Evolutionary conservation across 1,284 basidiomycete species (phyloP), one percentile per base, ranked within the genome.

Genomic region (Fomitopsis betulina): DNA sequence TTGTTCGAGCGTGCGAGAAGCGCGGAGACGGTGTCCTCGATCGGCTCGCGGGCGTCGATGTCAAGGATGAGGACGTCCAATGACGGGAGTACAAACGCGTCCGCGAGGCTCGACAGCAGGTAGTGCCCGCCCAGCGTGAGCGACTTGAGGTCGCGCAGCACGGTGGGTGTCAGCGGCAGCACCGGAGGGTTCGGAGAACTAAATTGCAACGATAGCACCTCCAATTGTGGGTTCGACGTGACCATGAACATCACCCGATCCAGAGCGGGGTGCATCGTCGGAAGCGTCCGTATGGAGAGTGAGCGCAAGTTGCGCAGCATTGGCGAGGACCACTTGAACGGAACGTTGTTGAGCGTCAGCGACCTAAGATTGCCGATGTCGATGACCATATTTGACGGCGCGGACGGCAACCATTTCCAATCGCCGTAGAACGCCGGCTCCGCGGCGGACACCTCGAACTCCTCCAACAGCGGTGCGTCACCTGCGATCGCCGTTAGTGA

Each of bases 261-360:
- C 10, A 90, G 70, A 0, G 85, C 80, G 52, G 87, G 73, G 60
- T 83, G 81, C 13, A 78, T 76, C 2, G 79, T 81, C 13, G 85
- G 84, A n/a, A 87, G 79, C 1, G 85, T 79, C 23, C 84, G 83
- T 39, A 90, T 76, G 56, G 80, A 82, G 54, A 91, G 76, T 2
- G 77, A 76, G 35, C 75, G 78, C 9, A 90, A 75, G 60, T 82
- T 80, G 33, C 75, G 76, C 63, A 89, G 79, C 72, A 89, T 80
- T 1, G 86, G 82, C 0, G 87, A 84, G 2, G 82, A 85, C 83
- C 86, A 88, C 69, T 84, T 87, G 76, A 90, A 90, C 0, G 88
- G 87, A 2, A 85, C 80, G 62, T 87, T 79, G 66, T 86, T 84
- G 23, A 90, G 73, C 32, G 85, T 87, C 17, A 89, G 71, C 0